Evolutionary conservation across 208 protist genomes (phyloP), one percentile per base, ranked within the genome.

Genomic region (Blechomonas ayalai): DNA sequence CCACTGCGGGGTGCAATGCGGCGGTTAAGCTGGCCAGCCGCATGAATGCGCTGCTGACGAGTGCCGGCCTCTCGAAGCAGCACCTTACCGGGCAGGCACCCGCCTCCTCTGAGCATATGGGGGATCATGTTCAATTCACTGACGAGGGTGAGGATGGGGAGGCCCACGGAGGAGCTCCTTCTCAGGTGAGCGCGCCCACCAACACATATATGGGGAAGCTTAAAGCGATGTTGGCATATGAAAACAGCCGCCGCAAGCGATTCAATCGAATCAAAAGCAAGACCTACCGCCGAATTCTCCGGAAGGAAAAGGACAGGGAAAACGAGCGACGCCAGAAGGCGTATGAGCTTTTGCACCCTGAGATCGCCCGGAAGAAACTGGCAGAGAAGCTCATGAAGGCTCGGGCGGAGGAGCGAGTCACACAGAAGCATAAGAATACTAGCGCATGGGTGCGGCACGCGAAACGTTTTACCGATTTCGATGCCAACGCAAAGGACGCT

Each of bases 181-280:
- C n/a, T 20, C 26, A 46, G 39, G 42, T 22, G 42, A 54, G 10
- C 22, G 60, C 49, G 1, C 73, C 75, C 4, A 76, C 52, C 16
- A 58, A 32, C 0, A 69, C 70, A 26, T 92, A 92, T 58, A 67
- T 94, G 52, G 73, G 79, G 20, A 94, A 94, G 65, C 63, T 96
- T 10, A 94, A 94, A 62, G 64, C 83, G 6, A 90, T 94, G 76
- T 64, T 96, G 27, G 68, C 85, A 9, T 85, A 79, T 47, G 85
- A 96, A 49, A 90, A 87, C 60, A 72, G 72, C 34, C 74, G 82
- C 2, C 78, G 85, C 16, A 73, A 81, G 50, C 80, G 90, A 10
- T 63, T 94, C 27, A 96, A 96, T 47, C 58, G 70, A n/a, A 96
- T 96, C 59, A 96, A 96, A 51, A 92, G 81, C 42, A 96, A 96